Conservation (phyloP, 2,329 filamentous ascomycete genomes). For the Trichoderma sp. region DNA sequence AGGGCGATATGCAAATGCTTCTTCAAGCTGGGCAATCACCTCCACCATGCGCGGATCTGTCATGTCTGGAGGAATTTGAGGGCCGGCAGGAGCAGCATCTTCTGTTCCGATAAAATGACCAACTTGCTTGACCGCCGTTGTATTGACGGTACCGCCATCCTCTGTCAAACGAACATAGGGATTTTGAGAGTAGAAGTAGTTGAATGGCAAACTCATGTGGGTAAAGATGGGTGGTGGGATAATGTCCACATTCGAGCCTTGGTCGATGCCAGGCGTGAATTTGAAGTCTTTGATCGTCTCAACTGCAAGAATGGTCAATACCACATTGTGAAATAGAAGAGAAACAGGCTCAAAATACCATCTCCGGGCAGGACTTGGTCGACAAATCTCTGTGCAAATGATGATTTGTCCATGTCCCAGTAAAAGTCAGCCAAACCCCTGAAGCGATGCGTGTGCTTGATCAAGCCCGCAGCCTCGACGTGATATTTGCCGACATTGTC, state of each 20-base stretch:
- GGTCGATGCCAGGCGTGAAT: conserved; percentile 63
- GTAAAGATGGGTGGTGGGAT: conserved; percentile 80
- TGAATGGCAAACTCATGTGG: conserved; percentile 72
- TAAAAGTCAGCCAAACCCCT: conserved; percentile 87
- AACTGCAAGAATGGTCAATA: conserved; percentile 39
- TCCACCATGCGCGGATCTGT: conserved; percentile 63
- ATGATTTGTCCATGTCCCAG: conserved; percentile 67
- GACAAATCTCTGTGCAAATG: conserved; percentile 70
- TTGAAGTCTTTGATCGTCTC: conserved; percentile 62
- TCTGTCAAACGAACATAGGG: conserved; percentile 68
- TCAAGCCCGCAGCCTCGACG: conserved; percentile 69
- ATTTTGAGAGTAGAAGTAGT: conserved; percentile 84
- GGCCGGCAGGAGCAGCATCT: conserved; percentile 63
- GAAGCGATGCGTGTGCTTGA: conserved; percentile 84
- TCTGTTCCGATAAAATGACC: conserved; percentile 61
- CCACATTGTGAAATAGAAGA: neutral
- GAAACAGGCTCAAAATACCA: conserved; percentile 47
- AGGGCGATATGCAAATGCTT: conserved; percentile 71
- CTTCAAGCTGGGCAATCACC: conserved; percentile 64
- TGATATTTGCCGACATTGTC: conserved; percentile 70
- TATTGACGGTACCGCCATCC: conserved; percentile 59
- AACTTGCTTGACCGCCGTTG: conserved; percentile 59
- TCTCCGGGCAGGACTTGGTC: conserved; percentile 71
- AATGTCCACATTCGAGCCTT: conserved; percentile 64
- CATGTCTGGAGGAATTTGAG: conserved; percentile 60